phyloP scores from a whole-genome alignment of 2,329 filamentous ascomycete genomes.

The Colletotrichum truncatum region DNA sequence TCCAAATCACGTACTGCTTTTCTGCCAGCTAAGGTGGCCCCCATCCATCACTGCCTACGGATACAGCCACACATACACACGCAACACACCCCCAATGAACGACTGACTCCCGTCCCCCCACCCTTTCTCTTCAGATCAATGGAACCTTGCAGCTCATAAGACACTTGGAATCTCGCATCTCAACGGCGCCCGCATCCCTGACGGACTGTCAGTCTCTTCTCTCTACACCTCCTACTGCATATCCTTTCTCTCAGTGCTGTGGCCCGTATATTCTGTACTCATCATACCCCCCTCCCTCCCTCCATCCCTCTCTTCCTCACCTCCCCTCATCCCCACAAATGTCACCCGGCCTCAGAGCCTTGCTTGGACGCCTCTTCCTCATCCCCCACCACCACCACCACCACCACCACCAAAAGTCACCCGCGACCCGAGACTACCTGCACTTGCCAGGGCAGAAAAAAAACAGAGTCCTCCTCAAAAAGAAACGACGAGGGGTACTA shows the following conservation, averaged over 20 bases:
- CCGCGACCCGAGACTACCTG: slow-evolving; percentile 11
- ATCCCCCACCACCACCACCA: too few relatives aligned
- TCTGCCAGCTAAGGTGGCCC: slow-evolving; percentile 19
- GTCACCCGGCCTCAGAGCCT: slow-evolving; percentile 22
- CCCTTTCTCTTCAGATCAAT: slow-evolving; percentile 30
- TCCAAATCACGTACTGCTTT: not conserved
- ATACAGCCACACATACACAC: slow-evolving; percentile 22
- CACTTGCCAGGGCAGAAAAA: slow-evolving; percentile 23
- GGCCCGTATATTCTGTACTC: not conserved
- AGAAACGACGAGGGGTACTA: slow-evolving; percentile 31
- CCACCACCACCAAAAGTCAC: slow-evolving; percentile 24
- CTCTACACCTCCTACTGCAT: not conserved
- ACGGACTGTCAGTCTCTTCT: not conserved
- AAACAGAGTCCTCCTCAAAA: slow-evolving; percentile 26
- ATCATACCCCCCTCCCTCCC: slow-evolving; percentile 4
- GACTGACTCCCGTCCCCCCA: slow-evolving; percentile 21
- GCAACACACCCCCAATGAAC: slow-evolving; percentile 12
- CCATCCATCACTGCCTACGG: slow-evolving; percentile 15
- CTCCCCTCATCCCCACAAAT: slow-evolving; percentile 30
- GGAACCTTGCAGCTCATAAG: slow-evolving; percentile 31
- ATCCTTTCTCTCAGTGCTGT: not conserved
- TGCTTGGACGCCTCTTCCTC: slow-evolving; percentile 18
- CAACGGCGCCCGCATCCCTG: slow-evolving; percentile 31
- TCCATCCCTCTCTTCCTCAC: too few relatives aligned
- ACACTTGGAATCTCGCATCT: slow-evolving; percentile 33